Evolutionary conservation across 768 basidiomycete species (phyloP).

Genomic region (Russula virescens): DNA sequence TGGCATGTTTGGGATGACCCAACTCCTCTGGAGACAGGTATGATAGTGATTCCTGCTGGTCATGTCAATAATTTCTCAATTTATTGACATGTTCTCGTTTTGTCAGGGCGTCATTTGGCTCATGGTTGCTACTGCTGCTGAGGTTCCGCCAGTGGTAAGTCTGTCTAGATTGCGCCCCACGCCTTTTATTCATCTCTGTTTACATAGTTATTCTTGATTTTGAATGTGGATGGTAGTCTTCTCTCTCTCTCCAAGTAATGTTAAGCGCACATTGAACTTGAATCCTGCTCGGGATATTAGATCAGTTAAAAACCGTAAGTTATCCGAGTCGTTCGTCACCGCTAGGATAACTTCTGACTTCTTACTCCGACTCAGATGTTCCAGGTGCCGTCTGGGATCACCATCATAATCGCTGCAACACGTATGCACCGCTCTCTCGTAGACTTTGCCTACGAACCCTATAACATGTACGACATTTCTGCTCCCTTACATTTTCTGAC

Average conservation of each 20-base stretch:
- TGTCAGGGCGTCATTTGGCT: not conserved
- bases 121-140: not conserved
- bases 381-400: not conserved
- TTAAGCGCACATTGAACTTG: not conserved
- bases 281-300: not conserved
- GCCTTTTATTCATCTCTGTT: not conserved
- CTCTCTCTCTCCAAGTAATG: not conserved
- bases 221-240: not conserved
- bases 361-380: not conserved
- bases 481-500: not conserved
- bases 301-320: not conserved
- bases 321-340: not conserved
- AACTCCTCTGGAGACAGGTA: slow-evolving; percentile 1
- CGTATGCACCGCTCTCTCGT: not conserved
- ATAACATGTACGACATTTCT: not conserved
- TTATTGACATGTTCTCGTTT: not conserved
- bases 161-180: not conserved
- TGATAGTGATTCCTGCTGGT: not conserved
- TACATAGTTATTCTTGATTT: not conserved
- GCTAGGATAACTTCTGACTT: not conserved
- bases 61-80: too few relatives aligned
- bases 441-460: not conserved
- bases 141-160: not conserved
- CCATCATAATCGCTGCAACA: not conserved
- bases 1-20: not conserved